These are phyloP conservation scores for Thielaviopsis punctulata DNA, from an alignment of 2,329 filamentous ascomycete species.

Conservation along the genomic window DNA sequence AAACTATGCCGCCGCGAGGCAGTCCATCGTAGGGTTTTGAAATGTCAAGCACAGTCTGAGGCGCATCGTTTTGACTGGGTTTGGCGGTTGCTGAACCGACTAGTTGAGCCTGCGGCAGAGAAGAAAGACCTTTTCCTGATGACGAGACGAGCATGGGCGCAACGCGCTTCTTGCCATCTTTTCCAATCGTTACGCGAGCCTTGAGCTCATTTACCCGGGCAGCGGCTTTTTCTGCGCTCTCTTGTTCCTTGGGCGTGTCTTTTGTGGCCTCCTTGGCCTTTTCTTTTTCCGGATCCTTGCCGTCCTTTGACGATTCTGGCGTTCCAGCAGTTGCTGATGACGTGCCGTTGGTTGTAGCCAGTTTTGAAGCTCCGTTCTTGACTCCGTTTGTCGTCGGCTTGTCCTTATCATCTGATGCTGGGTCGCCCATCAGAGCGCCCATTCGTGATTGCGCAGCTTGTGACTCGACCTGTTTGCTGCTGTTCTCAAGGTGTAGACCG, in stretches of 20 bases:
- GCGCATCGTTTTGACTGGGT: constrained; percentile 48
- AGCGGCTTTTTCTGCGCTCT: constrained; percentile 34
- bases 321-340: constrained; percentile 5
- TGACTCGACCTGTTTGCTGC: constrained; percentile 79
- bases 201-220: constrained; percentile 50
- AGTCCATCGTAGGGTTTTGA: constrained; percentile 88
- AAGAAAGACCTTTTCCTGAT: constrained; percentile 72
- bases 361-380: constrained; percentile 29
- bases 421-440: constrained; percentile 94
- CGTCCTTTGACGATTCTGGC: constrained; percentile 19
- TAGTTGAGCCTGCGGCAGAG: constrained; percentile 72
- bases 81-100: constrained; percentile 57
- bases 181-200: constrained; percentile 82
- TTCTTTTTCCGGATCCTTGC: constrained; percentile 16
- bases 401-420: constrained; percentile 30
- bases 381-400: constrained; percentile 35
- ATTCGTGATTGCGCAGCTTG: constrained; percentile 85
- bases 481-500: constrained; percentile 70
- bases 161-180: constrained; percentile 93
- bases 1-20: constrained; percentile 71
- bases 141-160: constrained; percentile 82
- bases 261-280: constrained; percentile 18
- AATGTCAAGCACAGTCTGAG: constrained; percentile 71
- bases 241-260: constrained; percentile 21
- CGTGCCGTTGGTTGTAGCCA: constrained; percentile 18